A percentile compares a stretch with the other conserved stretches of the same genome.
Evolutionary conservation across 1,284 basidiomycete genomes (phyloP).

Genomic region (Rhodotorula sp.): DNA sequence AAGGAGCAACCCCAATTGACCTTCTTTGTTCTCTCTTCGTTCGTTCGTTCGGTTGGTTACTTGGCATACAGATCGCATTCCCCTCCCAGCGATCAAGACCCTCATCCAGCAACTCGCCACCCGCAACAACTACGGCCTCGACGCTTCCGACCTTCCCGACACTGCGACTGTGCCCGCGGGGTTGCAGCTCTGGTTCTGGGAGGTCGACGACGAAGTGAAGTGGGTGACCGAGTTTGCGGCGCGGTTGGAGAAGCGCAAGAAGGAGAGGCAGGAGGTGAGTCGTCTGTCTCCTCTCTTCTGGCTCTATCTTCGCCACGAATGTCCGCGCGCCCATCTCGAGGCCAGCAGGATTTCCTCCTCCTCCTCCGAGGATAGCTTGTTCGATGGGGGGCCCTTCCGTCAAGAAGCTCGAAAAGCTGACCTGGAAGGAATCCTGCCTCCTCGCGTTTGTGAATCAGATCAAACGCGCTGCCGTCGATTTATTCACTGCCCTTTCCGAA

Average conservation of each 20-base stretch:
- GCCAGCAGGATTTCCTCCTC: no score
- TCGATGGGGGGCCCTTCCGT: no score
- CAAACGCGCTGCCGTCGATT: constrained; percentile 6
- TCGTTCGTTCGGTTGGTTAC: no score
- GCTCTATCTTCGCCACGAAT: no score
- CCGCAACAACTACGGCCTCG: constrained; percentile 36
- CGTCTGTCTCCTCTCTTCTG: neutral
- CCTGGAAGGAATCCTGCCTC: no score
- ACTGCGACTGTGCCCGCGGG: constrained; percentile 11
- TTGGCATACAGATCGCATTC: constrained; percentile 21
- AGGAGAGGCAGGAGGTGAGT: constrained; percentile 35
- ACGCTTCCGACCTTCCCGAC: constrained; percentile 8
- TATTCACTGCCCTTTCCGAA: constrained; percentile 16
- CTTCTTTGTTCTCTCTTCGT: no score
- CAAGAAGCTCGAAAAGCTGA: no score
- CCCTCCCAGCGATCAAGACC: constrained; percentile 18
- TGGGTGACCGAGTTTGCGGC: constrained; percentile 29
- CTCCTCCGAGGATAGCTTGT: no score
- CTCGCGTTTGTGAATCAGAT: neutral
- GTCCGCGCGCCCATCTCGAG: no score
- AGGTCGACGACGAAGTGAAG: constrained; percentile 47
- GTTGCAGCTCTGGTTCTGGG: constrained; percentile 39
- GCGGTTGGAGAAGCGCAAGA: constrained; percentile 25
- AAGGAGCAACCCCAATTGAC: no score
- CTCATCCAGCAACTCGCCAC: constrained; percentile 25